Base-by-base conservation (phyloP, 495 filamentous ascomycete genomes). In the Aspergillus asperescens region DNA sequence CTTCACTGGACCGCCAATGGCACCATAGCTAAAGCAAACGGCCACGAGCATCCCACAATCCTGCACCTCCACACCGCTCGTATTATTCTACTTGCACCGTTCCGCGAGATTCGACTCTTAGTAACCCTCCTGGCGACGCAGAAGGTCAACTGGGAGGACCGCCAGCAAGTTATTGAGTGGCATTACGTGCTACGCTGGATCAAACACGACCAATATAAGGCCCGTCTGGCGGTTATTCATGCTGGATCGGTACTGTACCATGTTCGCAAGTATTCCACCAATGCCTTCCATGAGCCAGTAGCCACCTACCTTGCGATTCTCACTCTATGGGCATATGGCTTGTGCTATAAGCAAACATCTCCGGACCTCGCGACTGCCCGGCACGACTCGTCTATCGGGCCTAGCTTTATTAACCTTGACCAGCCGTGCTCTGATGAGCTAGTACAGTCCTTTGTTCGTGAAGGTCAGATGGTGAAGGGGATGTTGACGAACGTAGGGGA, bases 1-100 rank as follows among this genome's bases (percentile, higher is more conserved):
- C 66, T 81, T 8, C 77, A 81, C 50, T 81, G 78, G 78, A 67
- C 68, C 13, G 76, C 77, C 16, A 79, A 79, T 47, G 67, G 62
- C 35, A 65, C 69, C 4, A 70, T 76, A 23, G 68, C 71, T 1
- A 70, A 69, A 54, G 69, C 72, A 18, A 66, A 63, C 13, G 77
- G 77, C 9, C 59, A 74, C 28, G 77, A 79, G 48, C 76, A 77
- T 48, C 73, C 78, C 5, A 77, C 74, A 8, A 67, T 80, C 1
- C 48, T 77, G 6, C 75, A 79, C 58, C 69, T 81, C n/a, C 78
- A 81, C 50, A 59, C 70, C 2, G 71, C 78, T 9, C 68, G 78
- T 7, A 60, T 74, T 9, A 42, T 73, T 19, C 50, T 74, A 7
- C 61, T 74, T 7, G 59, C 64, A 8, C 71, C 71, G 0, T 73